Conservation (phyloP, 2,329 filamentous ascomycete species). For the Pseudocercospora macadamiae region DNA sequence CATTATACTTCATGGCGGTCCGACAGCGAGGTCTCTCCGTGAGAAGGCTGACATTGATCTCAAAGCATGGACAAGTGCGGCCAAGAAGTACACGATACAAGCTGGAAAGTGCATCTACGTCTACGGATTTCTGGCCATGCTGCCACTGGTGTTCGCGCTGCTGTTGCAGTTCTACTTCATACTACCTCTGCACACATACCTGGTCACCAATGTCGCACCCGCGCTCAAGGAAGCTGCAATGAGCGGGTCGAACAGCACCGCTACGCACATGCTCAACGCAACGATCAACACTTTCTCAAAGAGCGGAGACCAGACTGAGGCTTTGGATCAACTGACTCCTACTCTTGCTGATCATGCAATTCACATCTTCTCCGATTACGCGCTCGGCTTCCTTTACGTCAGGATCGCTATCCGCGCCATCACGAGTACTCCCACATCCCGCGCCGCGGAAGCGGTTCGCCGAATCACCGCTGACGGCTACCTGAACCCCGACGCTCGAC, state of each 20-base stretch:
- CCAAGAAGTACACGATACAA: conserved; percentile 35
- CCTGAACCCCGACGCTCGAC: conserved; percentile 73
- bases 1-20: conserved; percentile 39
- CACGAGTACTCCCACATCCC: conserved; percentile 68
- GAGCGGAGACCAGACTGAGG: conserved; percentile 5
- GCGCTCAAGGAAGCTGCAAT: conserved; percentile 23
- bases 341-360: conserved; percentile 65
- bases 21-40: conserved; percentile 13
- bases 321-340: conserved; percentile 1
- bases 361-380: conserved; percentile 91
- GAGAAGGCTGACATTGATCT: conserved; percentile 27
- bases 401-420: conserved; percentile 75
- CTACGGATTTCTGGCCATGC: conserved; percentile 72
- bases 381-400: conserved; percentile 85
- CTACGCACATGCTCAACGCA: conserved; percentile 7
- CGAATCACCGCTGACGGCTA: conserved; percentile 71
- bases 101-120: conserved; percentile 69
- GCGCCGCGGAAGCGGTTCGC: conserved; percentile 72
- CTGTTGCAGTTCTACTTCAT: conserved; percentile 87
- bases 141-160: conserved; percentile 78
- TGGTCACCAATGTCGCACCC: conserved; percentile 40
- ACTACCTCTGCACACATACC: conserved; percentile 81
- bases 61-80: conserved; percentile 29
- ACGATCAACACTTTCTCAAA: conserved; percentile 2
- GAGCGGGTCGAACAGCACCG: conserved; percentile 2